phyloP scores from a whole-genome alignment of 345 rosid species.

The Moringa oleifera region DNA sequence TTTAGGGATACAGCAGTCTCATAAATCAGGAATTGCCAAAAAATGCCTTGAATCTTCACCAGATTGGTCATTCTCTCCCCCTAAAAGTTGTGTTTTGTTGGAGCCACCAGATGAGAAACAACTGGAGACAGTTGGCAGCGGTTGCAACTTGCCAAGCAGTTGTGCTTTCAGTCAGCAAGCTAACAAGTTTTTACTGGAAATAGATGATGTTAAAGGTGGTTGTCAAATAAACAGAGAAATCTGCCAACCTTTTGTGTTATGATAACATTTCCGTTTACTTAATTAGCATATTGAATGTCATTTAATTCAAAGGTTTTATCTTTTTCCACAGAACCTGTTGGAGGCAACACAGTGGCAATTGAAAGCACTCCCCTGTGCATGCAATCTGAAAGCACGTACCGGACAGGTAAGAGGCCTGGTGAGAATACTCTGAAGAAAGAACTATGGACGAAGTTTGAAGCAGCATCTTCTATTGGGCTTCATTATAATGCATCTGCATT shows the following conservation, averaged over 20 bases:
- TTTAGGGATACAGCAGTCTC: slow-evolving; percentile 42
- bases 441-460: slow-evolving; percentile 91
- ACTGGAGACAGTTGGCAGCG: slow-evolving; percentile 15
- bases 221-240: slow-evolving; percentile 15
- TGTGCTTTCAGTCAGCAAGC: slow-evolving; percentile 17
- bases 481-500: slow-evolving; percentile 23
- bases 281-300: background rate
- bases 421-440: slow-evolving; percentile 93
- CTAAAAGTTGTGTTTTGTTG: slow-evolving; percentile 72
- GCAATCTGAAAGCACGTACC: slow-evolving; percentile 42
- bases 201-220: slow-evolving; percentile 10
- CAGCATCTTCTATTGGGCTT: slow-evolving; percentile 43
- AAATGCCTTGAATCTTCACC: slow-evolving; percentile 60
- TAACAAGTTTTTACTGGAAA: slow-evolving; percentile 10
- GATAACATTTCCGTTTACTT: slow-evolving; percentile 5
- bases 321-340: slow-evolving; percentile 23
- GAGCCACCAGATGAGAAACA: slow-evolving; percentile 50
- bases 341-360: slow-evolving; percentile 18
- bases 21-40: slow-evolving; percentile 33
- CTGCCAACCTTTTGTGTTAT: slow-evolving; percentile 13
- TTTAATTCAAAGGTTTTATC: background rate
- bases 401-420: slow-evolving; percentile 58
- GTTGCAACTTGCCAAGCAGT: slow-evolving; percentile 11
- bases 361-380: slow-evolving; percentile 68
- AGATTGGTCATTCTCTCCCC: slow-evolving; percentile 81